Conservation (phyloP, 2,329 filamentous ascomycete genomes). For the Pezicula rhizophila region DNA sequence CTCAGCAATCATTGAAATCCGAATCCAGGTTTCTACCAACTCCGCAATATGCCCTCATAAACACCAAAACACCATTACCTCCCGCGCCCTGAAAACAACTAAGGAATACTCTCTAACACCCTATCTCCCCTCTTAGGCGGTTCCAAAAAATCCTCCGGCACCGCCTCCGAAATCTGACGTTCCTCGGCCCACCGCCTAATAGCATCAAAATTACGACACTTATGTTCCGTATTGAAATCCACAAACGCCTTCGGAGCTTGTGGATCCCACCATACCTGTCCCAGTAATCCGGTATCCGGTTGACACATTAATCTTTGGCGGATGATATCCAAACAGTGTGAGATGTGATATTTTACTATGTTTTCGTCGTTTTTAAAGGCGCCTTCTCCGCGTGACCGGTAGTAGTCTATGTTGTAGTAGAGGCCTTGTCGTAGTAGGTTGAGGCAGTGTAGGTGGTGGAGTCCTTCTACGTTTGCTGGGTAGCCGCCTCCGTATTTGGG, state of each 20-base stretch:
- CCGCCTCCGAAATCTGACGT: conserved; percentile 33
- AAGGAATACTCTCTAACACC: conserved; percentile 19
- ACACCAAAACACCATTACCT: too few relatives aligned
- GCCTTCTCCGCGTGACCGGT: conserved; percentile 35
- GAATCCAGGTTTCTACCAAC: too few relatives aligned
- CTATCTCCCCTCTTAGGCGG: conserved; percentile 16
- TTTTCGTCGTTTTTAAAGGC: conserved; percentile 43
- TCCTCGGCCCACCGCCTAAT: conserved; percentile 44
- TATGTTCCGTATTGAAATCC: conserved; percentile 49
- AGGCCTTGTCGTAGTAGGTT: conserved; percentile 46
- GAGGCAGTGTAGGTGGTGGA: conserved; percentile 46
- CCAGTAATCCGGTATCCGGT: conserved; percentile 44
- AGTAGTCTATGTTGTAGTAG: conserved; percentile 48
- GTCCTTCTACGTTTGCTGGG: conserved; percentile 39
- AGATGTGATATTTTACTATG: conserved; percentile 43
- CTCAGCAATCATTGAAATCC: too few relatives aligned
- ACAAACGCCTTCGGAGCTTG: conserved; percentile 36
- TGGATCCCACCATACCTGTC: conserved; percentile 47
- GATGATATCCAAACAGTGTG: conserved; percentile 49
- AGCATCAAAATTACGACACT: conserved; percentile 46
- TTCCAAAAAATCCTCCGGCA: conserved; percentile 22
- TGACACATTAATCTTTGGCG: conserved; percentile 51
- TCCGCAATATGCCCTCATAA: too few relatives aligned
- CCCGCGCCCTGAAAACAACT: background rate
- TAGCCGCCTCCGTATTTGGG: conserved; percentile 46